These are phyloP conservation scores for Chlorella vulgaris DNA, from an alignment of 139 green algal species.

Conservation along the genomic window DNA sequence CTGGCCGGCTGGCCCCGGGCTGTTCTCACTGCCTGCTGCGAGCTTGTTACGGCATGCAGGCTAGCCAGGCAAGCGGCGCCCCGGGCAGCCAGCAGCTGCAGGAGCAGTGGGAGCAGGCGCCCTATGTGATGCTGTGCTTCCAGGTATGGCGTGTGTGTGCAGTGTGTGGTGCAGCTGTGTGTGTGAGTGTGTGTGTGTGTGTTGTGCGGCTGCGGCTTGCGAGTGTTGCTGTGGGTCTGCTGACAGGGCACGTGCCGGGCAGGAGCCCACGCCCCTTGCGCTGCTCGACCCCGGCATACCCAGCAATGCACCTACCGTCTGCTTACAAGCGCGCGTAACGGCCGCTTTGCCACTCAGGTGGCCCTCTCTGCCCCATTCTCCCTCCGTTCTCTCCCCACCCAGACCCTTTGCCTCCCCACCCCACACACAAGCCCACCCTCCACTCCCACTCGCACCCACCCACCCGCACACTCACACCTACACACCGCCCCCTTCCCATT, in stretches of 20 bases:
- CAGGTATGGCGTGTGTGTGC: background rate
- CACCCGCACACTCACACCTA: background rate
- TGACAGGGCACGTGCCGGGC: no score
- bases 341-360: no score
- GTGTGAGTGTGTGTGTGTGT: no score
- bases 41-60: background rate
- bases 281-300: no score
- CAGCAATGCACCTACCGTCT: no score
- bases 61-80: background rate
- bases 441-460: background rate
- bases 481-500: background rate
- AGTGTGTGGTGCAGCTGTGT: background rate
- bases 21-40: background rate
- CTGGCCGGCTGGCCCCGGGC: no score
- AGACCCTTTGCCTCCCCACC: background rate
- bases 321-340: no score
- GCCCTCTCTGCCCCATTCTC: background rate
- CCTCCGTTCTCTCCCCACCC: background rate
- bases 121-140: constrained; percentile 1
- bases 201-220: background rate
- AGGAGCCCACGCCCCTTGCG: no score
- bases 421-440: background rate
- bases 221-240: no score
- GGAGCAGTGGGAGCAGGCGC: constrained; percentile 24
- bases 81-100: background rate